Conservation (phyloP, 805 yeast genomes). For the Wickerhamomyces queroliae region DNA sequence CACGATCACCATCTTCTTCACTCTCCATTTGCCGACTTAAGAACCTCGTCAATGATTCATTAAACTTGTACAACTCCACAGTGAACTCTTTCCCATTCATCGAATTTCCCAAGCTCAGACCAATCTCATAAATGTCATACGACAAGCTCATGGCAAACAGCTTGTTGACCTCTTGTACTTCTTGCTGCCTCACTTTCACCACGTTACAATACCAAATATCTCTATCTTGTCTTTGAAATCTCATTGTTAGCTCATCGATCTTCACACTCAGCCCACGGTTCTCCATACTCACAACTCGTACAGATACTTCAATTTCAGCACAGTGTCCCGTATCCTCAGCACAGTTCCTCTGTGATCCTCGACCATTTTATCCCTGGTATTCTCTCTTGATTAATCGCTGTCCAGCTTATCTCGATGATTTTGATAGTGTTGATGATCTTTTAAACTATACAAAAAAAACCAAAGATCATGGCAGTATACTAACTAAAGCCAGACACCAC, state of each 20-base stretch:
- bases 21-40: constrained; percentile 5
- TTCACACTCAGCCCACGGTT: neutral
- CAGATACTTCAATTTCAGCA: neutral
- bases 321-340: neutral
- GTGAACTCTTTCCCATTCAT: constrained; percentile 8
- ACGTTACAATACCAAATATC: constrained; percentile 19
- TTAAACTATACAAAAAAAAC: no score
- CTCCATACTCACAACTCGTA: neutral
- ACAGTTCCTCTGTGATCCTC: neutral
- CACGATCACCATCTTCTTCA: neutral
- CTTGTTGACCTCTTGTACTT: constrained; percentile 17
- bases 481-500: no score
- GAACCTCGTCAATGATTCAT: constrained; percentile 20
- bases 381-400: no score
- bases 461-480: no score
- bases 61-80: constrained; percentile 18
- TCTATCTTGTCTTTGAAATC: constrained; percentile 10
- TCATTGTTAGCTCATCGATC: neutral
- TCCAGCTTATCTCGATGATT: no score
- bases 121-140: constrained; percentile 11
- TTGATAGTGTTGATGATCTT: no score
- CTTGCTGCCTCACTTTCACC: constrained; percentile 14
- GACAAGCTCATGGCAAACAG: constrained; percentile 12
- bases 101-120: constrained; percentile 7
- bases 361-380: neutral